A percentile compares a stretch with the other conserved stretches of the same genome.
Evolutionary conservation across 2,329 filamentous ascomycete genomes (phyloP).

Genomic region (Arthrobotrys conoides): DNA sequence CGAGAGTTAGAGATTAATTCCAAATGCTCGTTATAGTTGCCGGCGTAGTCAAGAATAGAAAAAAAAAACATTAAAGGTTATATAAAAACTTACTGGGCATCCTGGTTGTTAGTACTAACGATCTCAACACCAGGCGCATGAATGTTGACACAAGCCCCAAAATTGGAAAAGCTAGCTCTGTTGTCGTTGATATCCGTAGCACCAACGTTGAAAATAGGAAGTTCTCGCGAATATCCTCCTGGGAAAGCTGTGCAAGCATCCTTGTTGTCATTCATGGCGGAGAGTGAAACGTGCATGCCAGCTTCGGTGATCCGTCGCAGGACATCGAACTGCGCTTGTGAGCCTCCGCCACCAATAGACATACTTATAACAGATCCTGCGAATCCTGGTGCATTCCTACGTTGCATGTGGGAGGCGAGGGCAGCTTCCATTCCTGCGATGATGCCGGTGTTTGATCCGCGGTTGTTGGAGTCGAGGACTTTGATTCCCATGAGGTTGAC

Average conservation of each 20-base stretch:
- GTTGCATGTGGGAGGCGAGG: slow-evolving; percentile 34
- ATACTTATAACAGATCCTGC: slow-evolving; percentile 65
- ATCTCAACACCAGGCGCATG: slow-evolving; percentile 67
- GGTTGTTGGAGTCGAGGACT: slow-evolving; percentile 29
- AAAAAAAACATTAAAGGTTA: too few relatives aligned
- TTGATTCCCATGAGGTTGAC: slow-evolving; percentile 44
- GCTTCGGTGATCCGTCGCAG: slow-evolving; percentile 32
- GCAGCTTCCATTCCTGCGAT: slow-evolving; percentile 39
- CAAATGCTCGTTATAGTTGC: not conserved
- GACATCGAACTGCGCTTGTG: slow-evolving; percentile 23
- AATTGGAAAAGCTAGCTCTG: slow-evolving; percentile 67
- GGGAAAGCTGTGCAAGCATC: slow-evolving; percentile 38
- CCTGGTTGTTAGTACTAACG: slow-evolving; percentile 69
- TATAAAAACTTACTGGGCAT: slow-evolving; percentile 35
- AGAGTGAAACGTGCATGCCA: slow-evolving; percentile 43
- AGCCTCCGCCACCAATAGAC: slow-evolving; percentile 67
- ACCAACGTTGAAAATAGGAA: slow-evolving; percentile 66
- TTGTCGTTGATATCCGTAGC: slow-evolving; percentile 65
- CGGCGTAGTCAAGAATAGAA: not conserved
- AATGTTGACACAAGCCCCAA: slow-evolving; percentile 66
- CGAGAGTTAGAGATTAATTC: slow-evolving; percentile 17
- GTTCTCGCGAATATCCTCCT: slow-evolving; percentile 56
- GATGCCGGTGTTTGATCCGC: slow-evolving; percentile 22
- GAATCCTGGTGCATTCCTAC: slow-evolving; percentile 10
- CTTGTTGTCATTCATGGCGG: slow-evolving; percentile 39